Conservation (phyloP, 352 stramenopile genomes). For the Phytophthora meadii region DNA sequence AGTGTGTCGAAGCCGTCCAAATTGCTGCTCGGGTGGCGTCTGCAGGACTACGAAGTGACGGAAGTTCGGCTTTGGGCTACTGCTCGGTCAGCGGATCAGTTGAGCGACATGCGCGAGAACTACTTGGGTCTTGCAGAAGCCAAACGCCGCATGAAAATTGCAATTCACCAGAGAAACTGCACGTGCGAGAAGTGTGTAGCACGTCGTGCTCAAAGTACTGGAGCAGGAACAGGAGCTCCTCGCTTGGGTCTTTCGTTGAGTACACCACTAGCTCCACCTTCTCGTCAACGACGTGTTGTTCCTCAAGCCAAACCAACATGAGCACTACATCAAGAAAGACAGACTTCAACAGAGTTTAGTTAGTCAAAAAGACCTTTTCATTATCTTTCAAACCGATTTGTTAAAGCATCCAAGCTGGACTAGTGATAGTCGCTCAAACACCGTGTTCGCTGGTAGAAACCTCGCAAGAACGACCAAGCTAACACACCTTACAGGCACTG, state of each 20-base stretch:
- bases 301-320: slow-evolving; percentile 36
- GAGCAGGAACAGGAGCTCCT: slow-evolving; percentile 15
- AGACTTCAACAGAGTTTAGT: slow-evolving; percentile 1
- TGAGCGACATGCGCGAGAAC: slow-evolving; percentile 89
- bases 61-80: slow-evolving; percentile 84
- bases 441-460: slow-evolving; percentile 20
- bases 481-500: slow-evolving; percentile 89
- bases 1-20: slow-evolving; percentile 53
- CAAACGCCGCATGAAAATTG: slow-evolving; percentile 86
- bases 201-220: slow-evolving; percentile 52
- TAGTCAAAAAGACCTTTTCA: slow-evolving; percentile 43
- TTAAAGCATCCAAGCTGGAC: slow-evolving; percentile 39
- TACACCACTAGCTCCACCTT: slow-evolving; percentile 56
- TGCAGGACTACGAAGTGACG: slow-evolving; percentile 73
- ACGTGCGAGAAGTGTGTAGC: slow-evolving; percentile 79
- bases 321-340: slow-evolving; percentile 8
- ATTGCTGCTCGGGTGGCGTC: slow-evolving; percentile 51
- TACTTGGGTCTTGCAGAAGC: slow-evolving; percentile 85
- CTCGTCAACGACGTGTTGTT: slow-evolving; percentile 47
- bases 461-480: slow-evolving; percentile 13
- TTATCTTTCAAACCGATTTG: slow-evolving; percentile 67
- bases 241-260: slow-evolving; percentile 34
- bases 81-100: slow-evolving; percentile 70
- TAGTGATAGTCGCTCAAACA: slow-evolving; percentile 14
- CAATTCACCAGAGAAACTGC: slow-evolving; percentile 86